Evolutionary conservation across 2,329 filamentous ascomycete genomes (phyloP).

Genomic region (Monosporascus cannonballus): DNA sequence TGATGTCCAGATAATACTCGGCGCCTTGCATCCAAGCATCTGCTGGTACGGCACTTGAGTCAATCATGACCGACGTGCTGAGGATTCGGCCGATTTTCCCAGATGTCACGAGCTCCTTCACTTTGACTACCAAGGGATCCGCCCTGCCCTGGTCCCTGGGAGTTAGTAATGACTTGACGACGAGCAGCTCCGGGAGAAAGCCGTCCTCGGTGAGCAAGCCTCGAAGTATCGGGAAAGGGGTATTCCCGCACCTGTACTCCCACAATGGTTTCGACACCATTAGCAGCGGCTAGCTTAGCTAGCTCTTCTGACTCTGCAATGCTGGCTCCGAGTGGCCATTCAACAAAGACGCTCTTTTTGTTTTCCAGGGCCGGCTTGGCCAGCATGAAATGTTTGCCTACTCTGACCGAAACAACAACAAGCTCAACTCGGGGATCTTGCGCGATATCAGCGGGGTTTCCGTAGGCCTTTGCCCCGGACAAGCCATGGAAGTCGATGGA

Average conservation of each 20-base stretch:
- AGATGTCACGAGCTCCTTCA: conserved; percentile 34
- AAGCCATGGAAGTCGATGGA: conserved; percentile 36
- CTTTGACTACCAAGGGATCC: conserved; percentile 31
- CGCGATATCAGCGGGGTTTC: conserved; percentile 34
- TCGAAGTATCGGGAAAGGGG: too few relatives aligned
- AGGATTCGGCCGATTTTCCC: conserved; percentile 38
- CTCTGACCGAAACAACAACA: conserved; percentile 36
- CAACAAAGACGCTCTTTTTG: conserved; percentile 42
- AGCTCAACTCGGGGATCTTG: conserved; percentile 40
- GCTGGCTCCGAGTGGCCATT: conserved; percentile 41
- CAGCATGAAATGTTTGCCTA: conserved; percentile 35
- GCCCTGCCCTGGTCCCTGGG: conserved; percentile 31
- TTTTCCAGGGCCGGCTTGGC: conserved; percentile 35
- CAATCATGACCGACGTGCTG: conserved; percentile 22
- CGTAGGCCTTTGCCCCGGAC: conserved; percentile 32
- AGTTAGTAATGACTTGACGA: too few relatives aligned
- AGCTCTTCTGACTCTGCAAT: conserved; percentile 36
- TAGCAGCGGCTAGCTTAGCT: conserved; percentile 30
- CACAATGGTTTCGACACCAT: conserved; percentile 36
- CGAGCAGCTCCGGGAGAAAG: too few relatives aligned
- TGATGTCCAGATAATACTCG: conserved; percentile 9
- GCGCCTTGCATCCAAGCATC: conserved; percentile 14
- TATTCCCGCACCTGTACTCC: conserved; percentile 24
- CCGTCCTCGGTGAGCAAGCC: too few relatives aligned
- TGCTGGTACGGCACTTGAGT: conserved; percentile 1